These are phyloP conservation scores for Rosellinia necatrix DNA, from an alignment of 2,329 filamentous ascomycete genomes.

Conservation along the genomic window DNA sequence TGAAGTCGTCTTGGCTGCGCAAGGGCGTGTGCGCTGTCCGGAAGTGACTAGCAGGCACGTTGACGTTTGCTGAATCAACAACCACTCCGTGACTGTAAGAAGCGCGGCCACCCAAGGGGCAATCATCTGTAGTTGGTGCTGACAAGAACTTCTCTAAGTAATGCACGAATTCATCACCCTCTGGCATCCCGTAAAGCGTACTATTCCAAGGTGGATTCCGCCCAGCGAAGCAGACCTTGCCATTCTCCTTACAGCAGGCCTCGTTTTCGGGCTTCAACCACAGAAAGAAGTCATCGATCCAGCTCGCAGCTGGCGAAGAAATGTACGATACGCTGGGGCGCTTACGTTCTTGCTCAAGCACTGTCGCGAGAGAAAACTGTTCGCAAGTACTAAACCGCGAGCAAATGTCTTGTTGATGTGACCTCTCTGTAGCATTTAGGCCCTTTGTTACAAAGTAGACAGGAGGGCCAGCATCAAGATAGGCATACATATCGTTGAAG, in stretches of 20 bases:
- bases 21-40: slow-evolving; percentile 86
- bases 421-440: slow-evolving; percentile 75
- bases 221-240: slow-evolving; percentile 76
- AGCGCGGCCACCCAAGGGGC: slow-evolving; percentile 86
- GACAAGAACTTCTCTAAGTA: slow-evolving; percentile 85
- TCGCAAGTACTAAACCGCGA: slow-evolving; percentile 90
- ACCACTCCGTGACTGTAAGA: slow-evolving; percentile 86
- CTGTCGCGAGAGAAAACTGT: slow-evolving; percentile 80
- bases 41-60: slow-evolving; percentile 86
- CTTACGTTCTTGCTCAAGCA: slow-evolving; percentile 93
- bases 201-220: slow-evolving; percentile 86
- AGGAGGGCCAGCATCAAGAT: slow-evolving; percentile 88
- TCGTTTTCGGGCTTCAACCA: slow-evolving; percentile 92
- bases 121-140: slow-evolving; percentile 79
- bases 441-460: slow-evolving; percentile 93
- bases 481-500: slow-evolving; percentile 93
- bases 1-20: slow-evolving; percentile 88
- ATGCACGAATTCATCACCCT: slow-evolving; percentile 85
- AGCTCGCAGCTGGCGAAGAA: slow-evolving; percentile 84
- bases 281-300: slow-evolving; percentile 95
- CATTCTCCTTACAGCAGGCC: slow-evolving; percentile 71
- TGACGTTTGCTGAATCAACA: slow-evolving; percentile 68
- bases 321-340: slow-evolving; percentile 87
- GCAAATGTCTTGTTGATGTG: slow-evolving; percentile 84
- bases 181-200: slow-evolving; percentile 87